phyloP scores from a whole-genome alignment of 1,139 yeast species.

The Geotrichum candidum region DNA sequence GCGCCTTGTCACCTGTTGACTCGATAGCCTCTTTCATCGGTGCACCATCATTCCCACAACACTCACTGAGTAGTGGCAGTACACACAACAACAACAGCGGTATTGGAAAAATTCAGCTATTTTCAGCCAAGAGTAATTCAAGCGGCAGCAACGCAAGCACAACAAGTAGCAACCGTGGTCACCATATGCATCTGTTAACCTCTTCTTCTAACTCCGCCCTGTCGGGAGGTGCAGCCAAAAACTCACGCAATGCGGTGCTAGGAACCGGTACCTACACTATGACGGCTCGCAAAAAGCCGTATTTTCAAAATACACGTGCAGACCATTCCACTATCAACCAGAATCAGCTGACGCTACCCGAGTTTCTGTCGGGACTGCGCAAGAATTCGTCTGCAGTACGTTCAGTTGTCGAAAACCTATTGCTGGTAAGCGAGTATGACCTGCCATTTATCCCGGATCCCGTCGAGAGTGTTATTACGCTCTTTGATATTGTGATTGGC shows the following conservation, averaged over 20 bases:
- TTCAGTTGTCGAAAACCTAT: background rate
- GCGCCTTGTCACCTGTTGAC: background rate
- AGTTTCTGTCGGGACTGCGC: background rate
- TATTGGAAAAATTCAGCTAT: background rate
- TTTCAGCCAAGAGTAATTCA: background rate
- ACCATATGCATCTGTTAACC: background rate
- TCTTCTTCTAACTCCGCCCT: background rate
- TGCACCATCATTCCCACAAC: background rate
- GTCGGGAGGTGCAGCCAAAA: background rate
- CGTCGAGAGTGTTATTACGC: constrained; percentile 9
- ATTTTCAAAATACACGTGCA: constrained; percentile 5
- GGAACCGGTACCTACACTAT: constrained; percentile 13
- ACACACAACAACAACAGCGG: background rate
- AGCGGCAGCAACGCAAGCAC: background rate
- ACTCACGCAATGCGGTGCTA: background rate
- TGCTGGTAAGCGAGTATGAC: constrained; percentile 6
- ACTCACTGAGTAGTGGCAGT: background rate
- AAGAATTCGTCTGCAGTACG: background rate
- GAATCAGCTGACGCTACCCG: constrained; percentile 11
- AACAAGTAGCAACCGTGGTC: background rate
- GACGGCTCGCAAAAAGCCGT: background rate
- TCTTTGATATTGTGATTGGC: constrained; percentile 2
- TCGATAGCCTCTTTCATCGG: constrained; percentile 1
- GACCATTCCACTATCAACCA: constrained; percentile 9
- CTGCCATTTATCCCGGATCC: constrained; percentile 13